Evolutionary conservation across 768 basidiomycete genomes (phyloP), one percentile per base, ranked within the genome.

Genomic region (Phylloporus arenicola): DNA sequence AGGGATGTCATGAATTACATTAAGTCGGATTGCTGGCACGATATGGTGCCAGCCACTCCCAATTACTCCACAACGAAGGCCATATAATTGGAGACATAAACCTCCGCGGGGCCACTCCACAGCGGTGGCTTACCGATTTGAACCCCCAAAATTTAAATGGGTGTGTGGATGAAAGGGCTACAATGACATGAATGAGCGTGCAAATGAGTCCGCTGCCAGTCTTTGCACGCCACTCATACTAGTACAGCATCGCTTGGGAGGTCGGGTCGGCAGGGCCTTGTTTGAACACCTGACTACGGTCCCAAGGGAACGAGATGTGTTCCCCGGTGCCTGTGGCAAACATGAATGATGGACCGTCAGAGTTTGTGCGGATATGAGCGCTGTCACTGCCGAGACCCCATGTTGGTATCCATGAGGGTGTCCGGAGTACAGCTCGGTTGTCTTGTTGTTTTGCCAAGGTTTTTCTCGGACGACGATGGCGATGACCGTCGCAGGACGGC

Each of bases 311-410:
- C 55, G 47, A 45, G 20, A 50, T 57, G 59, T 24, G 42, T 59
- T 53, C 54, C 61, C 60, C 61, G 55, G 66, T 68, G 57, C 62
- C 67, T 57, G 60, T 56, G 64, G 65, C 59, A 43, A 56, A 43
- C 43, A 31, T 52, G 53, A 58, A 52, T 63, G 66, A 59, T 55
- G 61, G 48, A 13, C 41, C 11, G 41, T 42, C 57, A 56, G 51
- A 47, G 55, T 46, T 53, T 58, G 57, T 53, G 63, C 68, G 66
- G 66, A 67, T 54, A 69, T 50, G 55, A 7, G 35, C n/a, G 19
- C 37, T 40, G 51, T 31, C 31, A 45, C 31, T 22, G 13, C 31
- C 43, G 29, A 31, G 43, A 24, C 43, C 31, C 25, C 20, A 16
- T 29, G 9, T 33, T 1, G 19, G 12, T 24, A 11, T 43, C 27